phyloP scores from a whole-genome alignment of 2,329 filamentous ascomycete genomes.

The Metarhizium guizhouense region DNA sequence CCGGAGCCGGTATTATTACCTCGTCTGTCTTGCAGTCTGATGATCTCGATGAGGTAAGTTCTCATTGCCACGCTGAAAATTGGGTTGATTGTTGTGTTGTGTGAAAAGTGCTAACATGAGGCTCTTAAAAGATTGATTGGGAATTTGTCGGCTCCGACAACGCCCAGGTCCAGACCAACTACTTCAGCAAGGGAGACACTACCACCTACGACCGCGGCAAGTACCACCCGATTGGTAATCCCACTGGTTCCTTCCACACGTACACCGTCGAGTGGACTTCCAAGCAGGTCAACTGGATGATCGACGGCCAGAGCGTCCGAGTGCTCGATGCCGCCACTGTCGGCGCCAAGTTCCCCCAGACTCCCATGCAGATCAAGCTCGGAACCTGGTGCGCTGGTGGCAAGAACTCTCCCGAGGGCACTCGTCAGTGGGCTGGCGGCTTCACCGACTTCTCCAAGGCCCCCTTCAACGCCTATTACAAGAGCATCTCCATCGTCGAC shows the following conservation, averaged over 20 bases:
- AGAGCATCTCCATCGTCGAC: conserved; percentile 34
- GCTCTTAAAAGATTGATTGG: conserved; percentile 57
- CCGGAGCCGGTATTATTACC: conserved; percentile 80
- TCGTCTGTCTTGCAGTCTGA: conserved; percentile 86
- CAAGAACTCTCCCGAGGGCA: conserved; percentile 54
- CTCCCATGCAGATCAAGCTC: conserved; percentile 62
- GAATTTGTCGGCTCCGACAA: conserved; percentile 68
- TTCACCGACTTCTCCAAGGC: conserved; percentile 33
- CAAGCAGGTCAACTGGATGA: conserved; percentile 52
- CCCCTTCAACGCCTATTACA: conserved; percentile 35
- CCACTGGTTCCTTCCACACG: conserved; percentile 46
- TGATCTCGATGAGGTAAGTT: conserved; percentile 53
- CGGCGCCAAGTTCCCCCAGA: conserved; percentile 57
- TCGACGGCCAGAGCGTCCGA: conserved; percentile 54
- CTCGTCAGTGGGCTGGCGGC: conserved; percentile 62
- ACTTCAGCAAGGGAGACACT: conserved; percentile 68
- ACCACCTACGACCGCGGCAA: conserved; percentile 60
- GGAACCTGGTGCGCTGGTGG: conserved; percentile 58
- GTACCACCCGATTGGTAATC: conserved; percentile 46
- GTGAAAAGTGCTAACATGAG: neutral
- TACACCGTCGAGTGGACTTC: conserved; percentile 63
- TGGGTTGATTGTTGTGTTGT: neutral
- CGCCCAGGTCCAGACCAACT: conserved; percentile 72
- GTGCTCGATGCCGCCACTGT: conserved; percentile 50
- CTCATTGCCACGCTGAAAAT: no score